Percentiles rank a stretch among this genome's conserved stretches.
These are phyloP conservation scores for Plasmodium relictum DNA, from an alignment of 169 alveolate genomes.

Conservation along the genomic window DNA sequence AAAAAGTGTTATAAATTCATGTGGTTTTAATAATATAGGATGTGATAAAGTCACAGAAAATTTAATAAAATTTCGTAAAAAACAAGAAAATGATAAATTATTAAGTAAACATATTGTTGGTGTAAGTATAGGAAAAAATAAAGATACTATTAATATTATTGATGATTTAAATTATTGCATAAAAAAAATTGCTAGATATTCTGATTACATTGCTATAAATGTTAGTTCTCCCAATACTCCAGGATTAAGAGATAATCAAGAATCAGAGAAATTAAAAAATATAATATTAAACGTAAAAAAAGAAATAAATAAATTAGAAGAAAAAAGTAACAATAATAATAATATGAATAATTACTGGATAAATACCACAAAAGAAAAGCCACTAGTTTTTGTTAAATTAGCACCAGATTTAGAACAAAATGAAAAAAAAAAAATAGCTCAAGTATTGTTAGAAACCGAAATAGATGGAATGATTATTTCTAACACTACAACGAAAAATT, in stretches of 20 bases:
- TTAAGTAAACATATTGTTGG: constrained; percentile 86
- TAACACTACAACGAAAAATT: constrained; percentile 87
- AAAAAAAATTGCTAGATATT: constrained; percentile 83
- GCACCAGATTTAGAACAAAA: constrained; percentile 88
- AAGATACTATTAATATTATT: constrained; percentile 80
- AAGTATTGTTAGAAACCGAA: constrained; percentile 85
- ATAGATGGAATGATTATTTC: constrained; percentile 90
- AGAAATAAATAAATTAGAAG: constrained; percentile 56
- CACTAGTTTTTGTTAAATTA: constrained; percentile 47
- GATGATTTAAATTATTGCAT: constrained; percentile 83
- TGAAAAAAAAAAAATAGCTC: constrained; percentile 88
- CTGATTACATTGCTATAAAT: constrained; percentile 89
- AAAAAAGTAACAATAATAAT: background rate
- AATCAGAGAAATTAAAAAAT: constrained; percentile 78
- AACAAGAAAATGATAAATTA: constrained; percentile 83
- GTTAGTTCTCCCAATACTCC: constrained; percentile 92
- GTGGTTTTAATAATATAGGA: constrained; percentile 91
- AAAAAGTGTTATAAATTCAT: constrained; percentile 86
- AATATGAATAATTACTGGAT: constrained; percentile 36
- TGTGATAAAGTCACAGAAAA: constrained; percentile 82
- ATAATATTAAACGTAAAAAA: constrained; percentile 80
- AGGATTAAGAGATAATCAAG: constrained; percentile 87
- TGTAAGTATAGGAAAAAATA: constrained; percentile 89
- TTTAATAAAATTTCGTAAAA: constrained; percentile 79
- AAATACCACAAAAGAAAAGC: constrained; percentile 79